phyloP scores from a whole-genome alignment of 1,284 basidiomycete species.

The Cystobasidiaceae sp. region DNA sequence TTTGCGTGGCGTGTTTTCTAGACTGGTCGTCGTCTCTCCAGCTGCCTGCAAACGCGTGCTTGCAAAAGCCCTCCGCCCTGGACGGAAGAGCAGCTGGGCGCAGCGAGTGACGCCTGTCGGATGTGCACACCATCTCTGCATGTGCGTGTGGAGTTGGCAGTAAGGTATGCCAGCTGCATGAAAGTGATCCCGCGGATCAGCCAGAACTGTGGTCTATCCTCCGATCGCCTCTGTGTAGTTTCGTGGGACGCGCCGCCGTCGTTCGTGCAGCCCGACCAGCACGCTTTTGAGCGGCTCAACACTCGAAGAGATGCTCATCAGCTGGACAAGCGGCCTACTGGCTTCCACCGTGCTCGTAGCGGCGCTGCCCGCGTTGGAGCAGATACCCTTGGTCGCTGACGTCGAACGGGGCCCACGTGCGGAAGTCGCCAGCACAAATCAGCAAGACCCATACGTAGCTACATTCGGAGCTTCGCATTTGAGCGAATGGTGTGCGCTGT shows the following conservation, averaged over 20 bases:
- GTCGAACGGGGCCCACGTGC: not conserved
- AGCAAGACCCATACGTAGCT: not conserved
- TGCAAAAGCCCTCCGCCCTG: no score
- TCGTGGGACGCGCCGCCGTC: no score
- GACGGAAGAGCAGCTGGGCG: no score
- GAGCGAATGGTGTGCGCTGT: conserved; percentile 19
- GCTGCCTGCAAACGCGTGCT: not conserved
- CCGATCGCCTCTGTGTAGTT: not conserved
- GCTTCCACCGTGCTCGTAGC: not conserved
- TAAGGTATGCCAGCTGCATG: no score
- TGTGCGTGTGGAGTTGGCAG: not conserved
- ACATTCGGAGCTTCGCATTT: conserved; percentile 19
- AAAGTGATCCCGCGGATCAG: no score
- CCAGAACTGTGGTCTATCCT: no score
- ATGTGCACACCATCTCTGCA: conserved; percentile 11
- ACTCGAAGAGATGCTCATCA: conserved; percentile 1
- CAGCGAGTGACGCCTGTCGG: no score
- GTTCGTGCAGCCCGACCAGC: no score
- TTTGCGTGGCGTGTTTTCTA: conserved; percentile 11
- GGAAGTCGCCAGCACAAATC: not conserved
- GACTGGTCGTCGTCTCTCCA: not conserved
- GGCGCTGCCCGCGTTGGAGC: conserved; percentile 1
- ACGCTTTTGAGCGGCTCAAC: no score
- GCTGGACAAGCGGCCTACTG: not conserved
- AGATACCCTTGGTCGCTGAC: not conserved